A percentile compares a stretch with the other conserved stretches of the same genome.
Conservation (phyloP, 257 asterid species). For the Solanum habrochaites region DNA sequence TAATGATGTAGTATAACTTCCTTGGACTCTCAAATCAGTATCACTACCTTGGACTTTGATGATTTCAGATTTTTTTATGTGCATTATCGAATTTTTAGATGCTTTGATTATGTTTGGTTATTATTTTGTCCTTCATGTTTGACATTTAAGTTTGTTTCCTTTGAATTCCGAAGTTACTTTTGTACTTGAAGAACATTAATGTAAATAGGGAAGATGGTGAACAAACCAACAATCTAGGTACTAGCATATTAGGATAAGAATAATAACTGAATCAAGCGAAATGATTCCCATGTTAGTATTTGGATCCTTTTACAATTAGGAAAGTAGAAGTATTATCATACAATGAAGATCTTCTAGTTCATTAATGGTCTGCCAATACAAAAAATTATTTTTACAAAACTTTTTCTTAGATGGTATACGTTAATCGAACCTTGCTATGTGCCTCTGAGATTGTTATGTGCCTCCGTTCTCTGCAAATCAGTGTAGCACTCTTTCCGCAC, state of each 20-base stretch:
- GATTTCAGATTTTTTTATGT: too few species aligned
- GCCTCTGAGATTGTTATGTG: background rate
- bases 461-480: too few species aligned
- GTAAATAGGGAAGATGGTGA: background rate
- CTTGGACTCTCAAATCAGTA: too few species aligned
- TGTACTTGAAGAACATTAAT: background rate
- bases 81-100: too few species aligned
- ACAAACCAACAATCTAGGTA: background rate
- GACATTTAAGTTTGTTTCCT: too few species aligned
- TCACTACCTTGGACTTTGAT: too few species aligned
- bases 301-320: background rate
- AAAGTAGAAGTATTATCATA: background rate
- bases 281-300: background rate
- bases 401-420: background rate
- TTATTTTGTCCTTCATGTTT: too few species aligned
- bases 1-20: too few species aligned
- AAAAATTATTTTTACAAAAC: background rate
- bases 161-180: too few species aligned
- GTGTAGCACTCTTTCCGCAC: slow-evolving; percentile 36
- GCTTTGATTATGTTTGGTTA: too few species aligned
- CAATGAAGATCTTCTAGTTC: background rate
- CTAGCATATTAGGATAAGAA: background rate
- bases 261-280: background rate
- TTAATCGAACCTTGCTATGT: background rate
- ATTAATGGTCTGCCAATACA: background rate